Base-by-base conservation (phyloP, 305 asterid species). In the Solanum chacoense region DNA sequence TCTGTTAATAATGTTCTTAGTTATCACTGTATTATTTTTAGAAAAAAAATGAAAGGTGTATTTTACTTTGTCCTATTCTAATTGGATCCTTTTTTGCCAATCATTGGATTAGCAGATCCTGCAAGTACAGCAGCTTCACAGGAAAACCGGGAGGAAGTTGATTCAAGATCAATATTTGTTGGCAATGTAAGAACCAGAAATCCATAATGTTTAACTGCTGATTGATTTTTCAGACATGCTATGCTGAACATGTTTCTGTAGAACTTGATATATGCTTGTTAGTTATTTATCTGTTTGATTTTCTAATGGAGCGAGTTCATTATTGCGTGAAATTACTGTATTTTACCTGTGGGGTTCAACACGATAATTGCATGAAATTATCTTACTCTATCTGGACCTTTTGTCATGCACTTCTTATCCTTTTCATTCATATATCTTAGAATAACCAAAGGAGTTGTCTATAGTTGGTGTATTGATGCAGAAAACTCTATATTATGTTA, bases 141-240 rank as follows among this genome's bases (percentile, higher is more conserved):
- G 91, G 98, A 96, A 90, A 95, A 91, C 91, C 91, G 88, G 91
- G 98, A 96, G 91, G 99, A 96, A 91, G 94, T 97, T 73, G 99
- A 97, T 91, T 87, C 95, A 42, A 92, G 99, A 77, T 97, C 98
- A 37, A 93, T 96, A 88, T 97, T 88, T 93, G 98, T 97, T 88
- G 99, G 98, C 89, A 97, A 97, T 92, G 99, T 97, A 93, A 97
- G 99, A 89, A 91, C 24, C 37, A 16, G 80, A 26, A 11, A 34
- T 65, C 85, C 29, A 7, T 75, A 32, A 29, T 34, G 42, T 76
- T 29, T 22, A 63, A 12, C 11, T 45, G 85, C 18, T 63, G 81
- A 31, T 26, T 87, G 59, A 29, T 29, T 73, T 29, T 73, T 9
- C 45, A 40, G 79, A 73, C 59, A 12, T 67, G 24, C 84, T 28